Evolutionary conservation across 495 filamentous ascomycete genomes (phyloP).

Genomic region (Neurospora hispaniola): DNA sequence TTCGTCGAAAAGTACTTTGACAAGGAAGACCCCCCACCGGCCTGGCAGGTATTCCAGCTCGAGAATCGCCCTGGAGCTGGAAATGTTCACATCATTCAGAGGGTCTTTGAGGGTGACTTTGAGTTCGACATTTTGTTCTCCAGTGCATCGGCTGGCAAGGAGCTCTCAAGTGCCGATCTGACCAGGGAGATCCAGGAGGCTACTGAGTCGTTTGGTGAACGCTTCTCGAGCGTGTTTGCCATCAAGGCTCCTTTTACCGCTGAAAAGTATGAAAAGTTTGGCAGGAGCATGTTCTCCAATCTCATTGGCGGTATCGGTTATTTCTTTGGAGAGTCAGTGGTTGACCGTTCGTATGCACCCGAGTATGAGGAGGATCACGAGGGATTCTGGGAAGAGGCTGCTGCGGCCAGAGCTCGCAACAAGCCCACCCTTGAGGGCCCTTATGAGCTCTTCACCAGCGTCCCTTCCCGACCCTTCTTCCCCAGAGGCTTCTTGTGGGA

Average conservation of each 20-base stretch:
- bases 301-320: conserved; percentile 90
- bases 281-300: conserved; percentile 86
- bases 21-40: conserved; percentile 64
- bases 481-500: conserved; percentile 96
- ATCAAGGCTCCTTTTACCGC: conserved; percentile 67
- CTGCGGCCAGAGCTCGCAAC: conserved; percentile 52
- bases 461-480: conserved; percentile 93
- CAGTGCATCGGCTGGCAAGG: conserved; percentile 59
- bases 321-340: conserved; percentile 77
- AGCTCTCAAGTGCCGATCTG: conserved; percentile 50
- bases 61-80: conserved; percentile 55
- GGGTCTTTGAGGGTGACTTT: conserved; percentile 82
- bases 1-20: conserved; percentile 56
- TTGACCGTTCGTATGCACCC: conserved; percentile 79
- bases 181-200: conserved; percentile 55
- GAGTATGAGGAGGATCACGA: conserved; percentile 96
- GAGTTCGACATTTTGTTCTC: conserved; percentile 93
- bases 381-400: conserved; percentile 91
- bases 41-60: conserved; percentile 77
- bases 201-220: conserved; percentile 57
- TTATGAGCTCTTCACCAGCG: conserved; percentile 81
- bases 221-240: conserved; percentile 62
- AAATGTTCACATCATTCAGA: conserved; percentile 85
- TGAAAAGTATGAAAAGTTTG: conserved; percentile 66
- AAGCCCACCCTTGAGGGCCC: conserved; percentile 66